These are phyloP conservation scores for Cryphonectria japonica DNA, from an alignment of 2,329 filamentous ascomycete genomes.

Conservation along the genomic window DNA sequence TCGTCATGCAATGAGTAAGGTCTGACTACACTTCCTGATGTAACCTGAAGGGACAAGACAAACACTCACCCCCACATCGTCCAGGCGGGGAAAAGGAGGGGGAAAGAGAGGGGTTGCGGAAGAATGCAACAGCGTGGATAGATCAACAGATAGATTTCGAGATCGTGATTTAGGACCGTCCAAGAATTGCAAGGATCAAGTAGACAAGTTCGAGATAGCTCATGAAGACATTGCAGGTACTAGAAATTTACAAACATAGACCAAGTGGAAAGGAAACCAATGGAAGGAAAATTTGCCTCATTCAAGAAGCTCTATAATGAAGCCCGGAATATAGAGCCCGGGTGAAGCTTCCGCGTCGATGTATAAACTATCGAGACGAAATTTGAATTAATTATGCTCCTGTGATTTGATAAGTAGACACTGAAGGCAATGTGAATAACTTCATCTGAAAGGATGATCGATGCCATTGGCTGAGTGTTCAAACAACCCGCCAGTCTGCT, in stretches of 20 bases:
- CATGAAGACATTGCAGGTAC: neutral
- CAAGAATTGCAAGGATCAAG: neutral
- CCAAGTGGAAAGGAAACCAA: neutral
- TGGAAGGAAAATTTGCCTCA: neutral
- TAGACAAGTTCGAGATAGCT: neutral
- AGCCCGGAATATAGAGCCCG: neutral
- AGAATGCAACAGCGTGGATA: neutral
- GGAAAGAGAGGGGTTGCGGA: neutral
- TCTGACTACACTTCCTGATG: slow-evolving; percentile 9
- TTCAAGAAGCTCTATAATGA: neutral
- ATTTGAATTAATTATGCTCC: neutral
- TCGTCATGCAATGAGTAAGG: slow-evolving; percentile 22
- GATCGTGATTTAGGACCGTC: neutral
- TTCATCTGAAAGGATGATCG: neutral
- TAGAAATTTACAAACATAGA: neutral
- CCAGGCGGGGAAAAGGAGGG: neutral
- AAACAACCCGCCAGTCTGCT: neutral
- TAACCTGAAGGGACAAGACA: neutral
- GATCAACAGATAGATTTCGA: neutral
- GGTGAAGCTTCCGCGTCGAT: neutral
- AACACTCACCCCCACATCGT: neutral
- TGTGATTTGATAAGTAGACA: neutral
- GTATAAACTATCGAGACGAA: neutral
- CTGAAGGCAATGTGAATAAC: neutral
- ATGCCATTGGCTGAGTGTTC: neutral